These are phyloP conservation scores for Neurospora terricola DNA, from an alignment of 495 filamentous ascomycete species.

Conservation along the genomic window DNA sequence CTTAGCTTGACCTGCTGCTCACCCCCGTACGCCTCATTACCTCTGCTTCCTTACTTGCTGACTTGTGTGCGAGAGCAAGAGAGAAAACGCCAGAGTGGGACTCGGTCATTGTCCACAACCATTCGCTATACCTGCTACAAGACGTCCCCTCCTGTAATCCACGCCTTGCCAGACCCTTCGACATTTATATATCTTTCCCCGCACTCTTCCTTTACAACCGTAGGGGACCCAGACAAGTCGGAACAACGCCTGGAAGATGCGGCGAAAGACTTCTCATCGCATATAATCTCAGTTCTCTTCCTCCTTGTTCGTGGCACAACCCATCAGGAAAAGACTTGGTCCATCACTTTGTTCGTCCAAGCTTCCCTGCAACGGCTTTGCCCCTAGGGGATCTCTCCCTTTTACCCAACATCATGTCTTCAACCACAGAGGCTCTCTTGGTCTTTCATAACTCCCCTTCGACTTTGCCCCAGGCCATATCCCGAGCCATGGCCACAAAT, in stretches of 20 bases:
- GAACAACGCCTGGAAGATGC: slow-evolving; percentile 19
- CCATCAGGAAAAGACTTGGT: neutral
- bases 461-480: slow-evolving; percentile 6
- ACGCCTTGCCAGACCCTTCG: slow-evolving; percentile 6
- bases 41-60: slow-evolving; percentile 11
- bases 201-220: slow-evolving; percentile 6
- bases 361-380: neutral
- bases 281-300: slow-evolving; percentile 12
- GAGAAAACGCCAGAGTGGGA: slow-evolving; percentile 4
- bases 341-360: neutral
- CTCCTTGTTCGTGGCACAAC: slow-evolving; percentile 3
- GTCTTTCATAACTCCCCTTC: slow-evolving; percentile 1
- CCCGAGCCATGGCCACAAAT: slow-evolving; percentile 28
- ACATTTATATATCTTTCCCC: slow-evolving; percentile 16
- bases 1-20: neutral
- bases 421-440: slow-evolving; percentile 2
- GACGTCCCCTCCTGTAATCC: slow-evolving; percentile 5
- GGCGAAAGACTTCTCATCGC: slow-evolving; percentile 9
- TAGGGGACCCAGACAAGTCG: slow-evolving; percentile 1
- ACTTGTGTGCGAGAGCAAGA: slow-evolving; percentile 12
- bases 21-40: neutral
- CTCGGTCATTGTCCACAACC: slow-evolving; percentile 16
- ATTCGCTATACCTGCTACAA: slow-evolving; percentile 12
- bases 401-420: slow-evolving; percentile 14
- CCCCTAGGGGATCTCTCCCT: neutral